Conservation (phyloP, 257 asterid species). For the Nicotiana obtusifolia region DNA sequence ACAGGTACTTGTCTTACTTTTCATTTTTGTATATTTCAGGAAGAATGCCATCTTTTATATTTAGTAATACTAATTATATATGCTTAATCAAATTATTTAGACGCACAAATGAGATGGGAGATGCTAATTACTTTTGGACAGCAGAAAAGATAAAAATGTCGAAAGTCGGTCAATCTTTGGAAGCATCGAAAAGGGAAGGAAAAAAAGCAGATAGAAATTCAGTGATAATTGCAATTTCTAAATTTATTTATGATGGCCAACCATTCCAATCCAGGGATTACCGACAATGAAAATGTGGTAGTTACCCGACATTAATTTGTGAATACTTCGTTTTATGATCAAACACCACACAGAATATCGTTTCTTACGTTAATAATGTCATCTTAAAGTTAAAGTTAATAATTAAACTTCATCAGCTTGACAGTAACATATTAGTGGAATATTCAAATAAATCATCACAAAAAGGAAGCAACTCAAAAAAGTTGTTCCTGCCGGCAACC, state of each 20-base stretch:
- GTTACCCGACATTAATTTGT: background rate
- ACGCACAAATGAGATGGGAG: too few relatives aligned
- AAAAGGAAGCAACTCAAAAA: background rate
- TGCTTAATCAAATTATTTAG: too few relatives aligned
- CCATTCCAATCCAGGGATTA: background rate
- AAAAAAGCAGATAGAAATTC: background rate
- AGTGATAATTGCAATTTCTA: background rate
- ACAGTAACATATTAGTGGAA: background rate
- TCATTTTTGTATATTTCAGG: too few relatives aligned
- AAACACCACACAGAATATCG: background rate
- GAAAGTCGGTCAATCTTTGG: background rate
- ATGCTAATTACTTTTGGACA: too few relatives aligned
- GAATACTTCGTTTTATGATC: background rate
- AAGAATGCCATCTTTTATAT: too few relatives aligned
- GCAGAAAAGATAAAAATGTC: background rate
- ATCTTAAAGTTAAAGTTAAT: background rate
- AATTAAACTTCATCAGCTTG: background rate
- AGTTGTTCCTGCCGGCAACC: slow-evolving; percentile 1
- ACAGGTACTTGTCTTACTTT: too few relatives aligned
- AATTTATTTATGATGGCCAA: background rate
- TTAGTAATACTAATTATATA: too few relatives aligned
- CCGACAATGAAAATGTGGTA: slow-evolving; percentile 1
- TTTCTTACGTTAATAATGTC: background rate
- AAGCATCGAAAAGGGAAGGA: background rate
- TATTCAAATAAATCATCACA: background rate